These are phyloP conservation scores for Gliomastix tumulicola DNA, from an alignment of 2,329 filamentous ascomycete genomes.

Conservation along the genomic window DNA sequence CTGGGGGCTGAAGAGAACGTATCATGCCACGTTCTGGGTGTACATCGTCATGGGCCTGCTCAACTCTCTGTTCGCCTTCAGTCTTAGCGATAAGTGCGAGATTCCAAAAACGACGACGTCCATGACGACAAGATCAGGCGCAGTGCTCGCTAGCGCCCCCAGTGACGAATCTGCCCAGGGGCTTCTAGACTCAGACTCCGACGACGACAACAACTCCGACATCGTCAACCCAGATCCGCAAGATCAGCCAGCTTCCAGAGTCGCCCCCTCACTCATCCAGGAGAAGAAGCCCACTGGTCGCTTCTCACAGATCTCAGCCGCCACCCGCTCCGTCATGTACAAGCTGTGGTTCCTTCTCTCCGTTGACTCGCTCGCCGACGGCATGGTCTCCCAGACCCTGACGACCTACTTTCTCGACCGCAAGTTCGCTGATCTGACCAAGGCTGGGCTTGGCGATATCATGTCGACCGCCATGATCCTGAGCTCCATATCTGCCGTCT, in stretches of 20 bases:
- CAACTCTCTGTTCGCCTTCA: slow-evolving; percentile 37
- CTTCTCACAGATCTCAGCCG: slow-evolving; percentile 47
- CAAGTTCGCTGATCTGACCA: slow-evolving; percentile 46
- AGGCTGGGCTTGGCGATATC: slow-evolving; percentile 54
- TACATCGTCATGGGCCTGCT: slow-evolving; percentile 48
- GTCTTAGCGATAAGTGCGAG: slow-evolving; percentile 45
- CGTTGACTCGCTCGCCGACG: slow-evolving; percentile 58
- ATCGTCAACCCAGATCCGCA: slow-evolving; percentile 1
- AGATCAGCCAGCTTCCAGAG: background rate
- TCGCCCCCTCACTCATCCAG: background rate
- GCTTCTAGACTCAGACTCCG: slow-evolving; percentile 12
- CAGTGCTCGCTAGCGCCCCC: too few species aligned
- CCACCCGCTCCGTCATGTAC: slow-evolving; percentile 53
- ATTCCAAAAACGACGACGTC: too few species aligned
- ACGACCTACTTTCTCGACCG: slow-evolving; percentile 52
- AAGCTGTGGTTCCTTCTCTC: slow-evolving; percentile 59
- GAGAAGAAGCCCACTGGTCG: slow-evolving; percentile 20
- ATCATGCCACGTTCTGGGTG: slow-evolving; percentile 52
- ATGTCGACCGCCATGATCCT: slow-evolving; percentile 47
- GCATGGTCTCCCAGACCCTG: slow-evolving; percentile 53
- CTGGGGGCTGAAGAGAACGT: slow-evolving; percentile 44
- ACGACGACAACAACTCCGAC: slow-evolving; percentile 7
- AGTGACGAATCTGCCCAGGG: slow-evolving; percentile 10
- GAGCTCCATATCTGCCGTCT: slow-evolving; percentile 43
- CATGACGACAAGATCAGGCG: too few species aligned